These are phyloP conservation scores for Mycena capillaripes DNA, from an alignment of 768 basidiomycete species.

Conservation along the genomic window DNA sequence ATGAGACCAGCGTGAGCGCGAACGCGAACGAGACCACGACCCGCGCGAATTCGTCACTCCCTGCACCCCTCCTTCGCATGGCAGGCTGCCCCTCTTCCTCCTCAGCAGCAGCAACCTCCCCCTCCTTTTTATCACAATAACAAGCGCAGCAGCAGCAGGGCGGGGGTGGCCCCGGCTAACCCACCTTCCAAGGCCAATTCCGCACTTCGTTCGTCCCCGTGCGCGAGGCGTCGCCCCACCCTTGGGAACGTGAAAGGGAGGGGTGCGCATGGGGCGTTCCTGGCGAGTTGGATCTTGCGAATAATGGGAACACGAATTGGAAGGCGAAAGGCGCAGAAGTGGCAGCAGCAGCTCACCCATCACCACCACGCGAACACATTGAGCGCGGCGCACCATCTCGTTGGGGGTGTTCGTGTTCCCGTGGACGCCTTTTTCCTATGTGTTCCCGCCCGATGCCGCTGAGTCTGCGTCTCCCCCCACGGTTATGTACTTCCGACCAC, in stretches of 20 bases:
- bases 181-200: constrained; percentile 35
- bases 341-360: too few relatives aligned
- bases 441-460: constrained; percentile 15
- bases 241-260: too few relatives aligned
- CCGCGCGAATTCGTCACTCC: not conserved
- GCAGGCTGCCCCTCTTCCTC: too few relatives aligned
- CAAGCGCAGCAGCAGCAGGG: not conserved
- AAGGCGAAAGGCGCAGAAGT: too few relatives aligned
- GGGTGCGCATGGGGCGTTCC: too few relatives aligned
- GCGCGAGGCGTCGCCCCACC: constrained; percentile 29
- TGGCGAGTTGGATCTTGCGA: too few relatives aligned
- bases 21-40: not conserved
- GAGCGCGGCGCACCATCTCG: constrained; percentile 7
- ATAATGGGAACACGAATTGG: too few relatives aligned
- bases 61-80: too few relatives aligned
- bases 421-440: constrained; percentile 22
- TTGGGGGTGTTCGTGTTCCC: constrained; percentile 28
- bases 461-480: not conserved
- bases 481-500: too few relatives aligned
- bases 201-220: constrained; percentile 32
- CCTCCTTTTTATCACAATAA: too few relatives aligned
- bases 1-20: too few relatives aligned
- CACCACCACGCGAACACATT: not conserved
- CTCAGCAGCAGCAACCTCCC: too few relatives aligned
- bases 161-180: not conserved